Percentiles rank a stretch among this genome's conserved stretches.
phyloP scores from a whole-genome alignment of 306 rosid species.

The Potentilla sterilis region DNA sequence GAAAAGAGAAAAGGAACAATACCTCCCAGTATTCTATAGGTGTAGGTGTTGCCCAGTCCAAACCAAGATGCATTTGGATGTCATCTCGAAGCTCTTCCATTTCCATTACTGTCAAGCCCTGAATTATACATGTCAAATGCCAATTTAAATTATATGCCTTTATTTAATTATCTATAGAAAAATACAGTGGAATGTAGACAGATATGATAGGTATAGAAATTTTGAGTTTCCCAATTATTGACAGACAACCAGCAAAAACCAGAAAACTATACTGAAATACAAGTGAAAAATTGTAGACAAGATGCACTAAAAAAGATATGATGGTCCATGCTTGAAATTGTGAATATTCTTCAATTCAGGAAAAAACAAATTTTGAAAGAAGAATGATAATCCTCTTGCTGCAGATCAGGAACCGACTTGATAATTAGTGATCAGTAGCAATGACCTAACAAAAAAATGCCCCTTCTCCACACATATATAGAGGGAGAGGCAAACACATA shows the following conservation, averaged over 20 bases:
- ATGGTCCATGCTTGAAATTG: background rate
- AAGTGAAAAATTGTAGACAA: background rate
- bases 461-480: background rate
- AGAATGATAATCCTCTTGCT: background rate
- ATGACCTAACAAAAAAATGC: background rate
- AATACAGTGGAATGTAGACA: background rate
- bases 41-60: slow-evolving; percentile 89
- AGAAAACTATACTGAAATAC: background rate
- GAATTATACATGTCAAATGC: slow-evolving; percentile 33
- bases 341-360: background rate
- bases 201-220: background rate
- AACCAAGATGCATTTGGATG: slow-evolving; percentile 96
- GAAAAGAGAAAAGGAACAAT: slow-evolving; percentile 24
- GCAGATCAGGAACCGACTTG: background rate
- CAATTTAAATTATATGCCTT: background rate
- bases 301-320: background rate
- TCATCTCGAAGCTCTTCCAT: slow-evolving; percentile 96
- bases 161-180: background rate
- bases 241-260: background rate
- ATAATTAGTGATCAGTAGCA: background rate
- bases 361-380: background rate
- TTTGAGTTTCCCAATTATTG: slow-evolving; percentile 5
- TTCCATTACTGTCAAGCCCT: slow-evolving; percentile 96
- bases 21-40: slow-evolving; percentile 98
- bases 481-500: background rate